Conservation (phyloP, 768 basidiomycete genomes). For the Tephrocybe sp. region DNA sequence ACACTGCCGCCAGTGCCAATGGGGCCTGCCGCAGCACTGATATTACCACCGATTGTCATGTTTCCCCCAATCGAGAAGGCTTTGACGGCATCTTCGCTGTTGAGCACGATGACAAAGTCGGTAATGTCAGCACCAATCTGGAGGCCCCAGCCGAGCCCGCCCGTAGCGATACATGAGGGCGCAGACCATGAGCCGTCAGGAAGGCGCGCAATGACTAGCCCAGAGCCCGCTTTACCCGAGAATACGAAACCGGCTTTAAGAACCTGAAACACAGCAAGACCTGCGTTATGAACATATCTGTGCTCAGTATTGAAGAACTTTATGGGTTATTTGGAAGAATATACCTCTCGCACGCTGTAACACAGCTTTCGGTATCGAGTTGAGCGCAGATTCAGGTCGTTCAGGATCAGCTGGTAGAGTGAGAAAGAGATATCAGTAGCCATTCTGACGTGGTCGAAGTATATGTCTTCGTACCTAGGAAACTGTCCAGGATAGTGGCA, state of each 20-base stretch:
- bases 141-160: conserved; percentile 90
- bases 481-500: conserved; percentile 84
- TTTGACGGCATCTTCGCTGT: conserved; percentile 91
- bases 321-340: conserved; percentile 11
- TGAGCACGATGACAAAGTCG: conserved; percentile 96
- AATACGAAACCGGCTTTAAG: conserved; percentile 93
- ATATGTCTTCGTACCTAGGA: too few species aligned
- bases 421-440: too few species aligned
- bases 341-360: conserved; percentile 84
- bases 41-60: conserved; percentile 89
- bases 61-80: conserved; percentile 97
- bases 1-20: conserved; percentile 93
- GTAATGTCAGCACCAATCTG: conserved; percentile 95
- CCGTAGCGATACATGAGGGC: conserved; percentile 95
- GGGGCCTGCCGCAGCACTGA: conserved; percentile 85
- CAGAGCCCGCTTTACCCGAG: conserved; percentile 92
- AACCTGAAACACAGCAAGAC: conserved; percentile 92
- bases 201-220: conserved; percentile 86
- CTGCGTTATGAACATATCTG: conserved; percentile 47
- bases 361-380: conserved; percentile 91
- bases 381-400: conserved; percentile 86
- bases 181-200: conserved; percentile 97
- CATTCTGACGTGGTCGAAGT: too few species aligned
- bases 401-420: conserved; percentile 75
- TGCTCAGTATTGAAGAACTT: background rate